Conservation (phyloP, 2,329 filamentous ascomycete genomes). For the Phialophora tarda region DNA sequence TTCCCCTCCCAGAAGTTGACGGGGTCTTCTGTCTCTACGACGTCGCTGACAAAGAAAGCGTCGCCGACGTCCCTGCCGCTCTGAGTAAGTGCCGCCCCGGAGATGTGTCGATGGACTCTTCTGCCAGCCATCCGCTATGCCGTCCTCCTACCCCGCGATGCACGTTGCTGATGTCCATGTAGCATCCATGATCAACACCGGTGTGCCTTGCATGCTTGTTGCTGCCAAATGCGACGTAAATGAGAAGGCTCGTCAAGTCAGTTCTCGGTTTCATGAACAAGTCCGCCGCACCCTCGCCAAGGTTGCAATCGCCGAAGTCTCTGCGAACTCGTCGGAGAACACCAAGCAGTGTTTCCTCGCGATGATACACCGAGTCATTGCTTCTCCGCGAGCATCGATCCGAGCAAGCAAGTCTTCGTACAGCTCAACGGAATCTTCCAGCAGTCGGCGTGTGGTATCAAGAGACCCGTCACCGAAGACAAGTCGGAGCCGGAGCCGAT, state of each 20-base stretch:
- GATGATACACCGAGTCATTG: slow-evolving; percentile 74
- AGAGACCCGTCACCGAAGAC: slow-evolving; percentile 33
- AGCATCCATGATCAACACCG: slow-evolving; percentile 38
- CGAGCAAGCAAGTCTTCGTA: slow-evolving; percentile 23
- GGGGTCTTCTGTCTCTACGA: slow-evolving; percentile 87
- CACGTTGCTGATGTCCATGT: slow-evolving; percentile 2
- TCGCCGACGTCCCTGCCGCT: slow-evolving; percentile 74
- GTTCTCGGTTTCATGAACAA: slow-evolving; percentile 70
- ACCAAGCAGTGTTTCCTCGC: slow-evolving; percentile 76
- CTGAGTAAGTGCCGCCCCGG: slow-evolving; percentile 66
- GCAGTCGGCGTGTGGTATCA: slow-evolving; percentile 18
- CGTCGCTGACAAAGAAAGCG: slow-evolving; percentile 76
- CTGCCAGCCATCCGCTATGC: not conserved
- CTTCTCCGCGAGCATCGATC: slow-evolving; percentile 57
- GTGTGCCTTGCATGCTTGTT: slow-evolving; percentile 73
- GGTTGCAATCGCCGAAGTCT: slow-evolving; percentile 75
- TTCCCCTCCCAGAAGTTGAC: slow-evolving; percentile 75
- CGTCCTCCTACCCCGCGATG: not conserved
- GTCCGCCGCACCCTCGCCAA: slow-evolving; percentile 67
- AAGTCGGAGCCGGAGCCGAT: slow-evolving; percentile 35
- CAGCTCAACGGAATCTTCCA: slow-evolving; percentile 19
- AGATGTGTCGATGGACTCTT: not conserved
- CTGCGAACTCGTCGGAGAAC: slow-evolving; percentile 70
- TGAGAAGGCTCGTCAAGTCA: slow-evolving; percentile 71
- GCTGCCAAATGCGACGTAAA: slow-evolving; percentile 89